Conservation (phyloP, 179 eudicot genomes). For the Silene noctiflora region DNA sequence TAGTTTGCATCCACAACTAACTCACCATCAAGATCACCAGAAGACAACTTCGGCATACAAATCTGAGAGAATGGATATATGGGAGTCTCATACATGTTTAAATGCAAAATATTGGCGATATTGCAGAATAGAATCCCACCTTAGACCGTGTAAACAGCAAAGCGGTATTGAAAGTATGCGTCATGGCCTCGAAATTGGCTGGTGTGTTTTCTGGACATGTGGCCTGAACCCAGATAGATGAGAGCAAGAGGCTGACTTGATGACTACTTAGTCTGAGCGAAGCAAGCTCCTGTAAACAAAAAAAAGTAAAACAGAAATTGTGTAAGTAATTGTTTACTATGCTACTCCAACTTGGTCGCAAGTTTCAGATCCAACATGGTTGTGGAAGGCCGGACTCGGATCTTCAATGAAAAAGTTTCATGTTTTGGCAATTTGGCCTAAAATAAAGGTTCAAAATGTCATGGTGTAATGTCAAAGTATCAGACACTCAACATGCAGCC, state of each 20-base stretch:
- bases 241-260: constrained; percentile 80
- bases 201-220: constrained; percentile 58
- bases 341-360: background rate
- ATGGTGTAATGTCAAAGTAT: background rate
- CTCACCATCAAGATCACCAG: constrained; percentile 7
- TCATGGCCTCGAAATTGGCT: constrained; percentile 75
- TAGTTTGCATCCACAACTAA: constrained; percentile 3
- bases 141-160: constrained; percentile 61
- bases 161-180: constrained; percentile 65
- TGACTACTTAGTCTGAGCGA: constrained; percentile 78
- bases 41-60: background rate
- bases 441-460: background rate
- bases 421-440: background rate
- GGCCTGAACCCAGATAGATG: constrained; percentile 85
- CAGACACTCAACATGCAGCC: background rate
- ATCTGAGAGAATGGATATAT: background rate
- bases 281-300: constrained; percentile 44
- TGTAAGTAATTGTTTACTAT: background rate
- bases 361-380: background rate
- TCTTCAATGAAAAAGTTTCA: background rate
- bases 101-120: background rate
- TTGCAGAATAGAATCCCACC: constrained; percentile 34
- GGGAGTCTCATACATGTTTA: constrained; percentile 6
- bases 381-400: background rate
- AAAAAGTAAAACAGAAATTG: constrained; percentile 11